phyloP scores from a whole-genome alignment of 2,329 filamentous ascomycete species.

The Sclerotinia subarctica region DNA sequence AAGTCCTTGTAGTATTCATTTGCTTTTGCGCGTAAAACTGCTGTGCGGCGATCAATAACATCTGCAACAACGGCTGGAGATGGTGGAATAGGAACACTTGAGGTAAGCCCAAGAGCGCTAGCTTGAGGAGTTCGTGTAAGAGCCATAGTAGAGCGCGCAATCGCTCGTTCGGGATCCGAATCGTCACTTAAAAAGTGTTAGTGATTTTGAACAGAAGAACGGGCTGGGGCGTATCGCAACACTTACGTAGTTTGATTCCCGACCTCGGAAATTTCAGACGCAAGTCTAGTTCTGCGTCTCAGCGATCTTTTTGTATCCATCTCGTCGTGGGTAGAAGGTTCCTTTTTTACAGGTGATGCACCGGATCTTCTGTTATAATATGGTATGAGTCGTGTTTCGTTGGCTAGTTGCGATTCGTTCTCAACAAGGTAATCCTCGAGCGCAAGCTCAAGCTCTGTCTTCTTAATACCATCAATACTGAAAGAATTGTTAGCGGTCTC shows the following conservation, averaged over 20 bases:
- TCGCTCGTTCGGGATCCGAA: constrained; percentile 35
- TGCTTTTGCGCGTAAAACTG: constrained; percentile 64
- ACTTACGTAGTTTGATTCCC: constrained; percentile 34
- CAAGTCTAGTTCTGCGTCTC: constrained; percentile 46
- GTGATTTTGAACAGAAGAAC: constrained; percentile 24
- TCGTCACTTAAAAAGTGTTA: constrained; percentile 35
- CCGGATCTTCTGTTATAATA: constrained; percentile 71
- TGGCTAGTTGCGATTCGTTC: constrained; percentile 63
- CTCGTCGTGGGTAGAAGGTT: constrained; percentile 42
- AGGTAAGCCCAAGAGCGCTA: constrained; percentile 42
- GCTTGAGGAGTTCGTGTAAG: constrained; percentile 36
- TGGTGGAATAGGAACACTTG: constrained; percentile 69
- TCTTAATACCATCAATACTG: constrained; percentile 70
- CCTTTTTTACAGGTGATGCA: constrained; percentile 60
- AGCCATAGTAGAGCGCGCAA: constrained; percentile 34
- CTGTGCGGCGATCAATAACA: constrained; percentile 68
- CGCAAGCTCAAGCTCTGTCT: constrained; percentile 72
- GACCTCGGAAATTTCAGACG: constrained; percentile 40
- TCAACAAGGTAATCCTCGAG: constrained; percentile 71
- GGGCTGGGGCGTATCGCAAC: constrained; percentile 26
- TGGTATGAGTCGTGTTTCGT: constrained; percentile 62
- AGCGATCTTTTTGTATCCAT: constrained; percentile 43
- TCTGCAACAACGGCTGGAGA: constrained; percentile 76
- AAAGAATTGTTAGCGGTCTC: constrained; percentile 27
- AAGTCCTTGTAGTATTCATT: constrained; percentile 61